Conservation (phyloP, 2,329 filamentous ascomycete species). For the Nakataea oryzae region DNA sequence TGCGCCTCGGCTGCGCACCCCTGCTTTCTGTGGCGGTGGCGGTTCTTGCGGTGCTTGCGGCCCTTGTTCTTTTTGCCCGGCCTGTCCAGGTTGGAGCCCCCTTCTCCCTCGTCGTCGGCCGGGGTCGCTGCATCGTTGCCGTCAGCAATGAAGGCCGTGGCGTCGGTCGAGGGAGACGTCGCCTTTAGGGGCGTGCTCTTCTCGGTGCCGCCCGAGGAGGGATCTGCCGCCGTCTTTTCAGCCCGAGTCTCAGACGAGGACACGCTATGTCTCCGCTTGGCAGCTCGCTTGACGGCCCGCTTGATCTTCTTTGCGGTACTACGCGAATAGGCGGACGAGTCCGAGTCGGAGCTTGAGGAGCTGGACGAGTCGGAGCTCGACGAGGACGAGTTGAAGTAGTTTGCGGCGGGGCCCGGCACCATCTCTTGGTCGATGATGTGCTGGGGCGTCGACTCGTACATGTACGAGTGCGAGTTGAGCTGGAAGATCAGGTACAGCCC, state of each 20-base stretch:
- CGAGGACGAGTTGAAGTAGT: constrained; percentile 50
- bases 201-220: not conserved
- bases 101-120: constrained; percentile 12
- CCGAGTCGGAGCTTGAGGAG: constrained; percentile 47
- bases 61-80: constrained; percentile 20
- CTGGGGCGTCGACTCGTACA: constrained; percentile 63
- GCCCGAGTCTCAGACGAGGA: constrained; percentile 19
- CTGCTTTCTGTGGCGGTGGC: not conserved
- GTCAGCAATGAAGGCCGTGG: not conserved
- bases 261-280: constrained; percentile 56
- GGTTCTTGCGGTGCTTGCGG: constrained; percentile 20
- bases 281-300: constrained; percentile 45
- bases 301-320: constrained; percentile 52
- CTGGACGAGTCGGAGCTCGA: constrained; percentile 26
- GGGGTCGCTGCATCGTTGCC: not conserved
- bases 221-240: not conserved
- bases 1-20: not conserved
- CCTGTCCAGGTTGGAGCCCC: constrained; percentile 4
- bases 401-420: constrained; percentile 55
- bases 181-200: constrained; percentile 4
- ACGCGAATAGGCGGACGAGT: constrained; percentile 33
- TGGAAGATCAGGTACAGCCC: constrained; percentile 66
- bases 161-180: not conserved
- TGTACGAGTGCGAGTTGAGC: constrained; percentile 56
- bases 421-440: constrained; percentile 52